Base-by-base conservation (phyloP, 768 basidiomycete genomes). In the Russula brevipes region DNA sequence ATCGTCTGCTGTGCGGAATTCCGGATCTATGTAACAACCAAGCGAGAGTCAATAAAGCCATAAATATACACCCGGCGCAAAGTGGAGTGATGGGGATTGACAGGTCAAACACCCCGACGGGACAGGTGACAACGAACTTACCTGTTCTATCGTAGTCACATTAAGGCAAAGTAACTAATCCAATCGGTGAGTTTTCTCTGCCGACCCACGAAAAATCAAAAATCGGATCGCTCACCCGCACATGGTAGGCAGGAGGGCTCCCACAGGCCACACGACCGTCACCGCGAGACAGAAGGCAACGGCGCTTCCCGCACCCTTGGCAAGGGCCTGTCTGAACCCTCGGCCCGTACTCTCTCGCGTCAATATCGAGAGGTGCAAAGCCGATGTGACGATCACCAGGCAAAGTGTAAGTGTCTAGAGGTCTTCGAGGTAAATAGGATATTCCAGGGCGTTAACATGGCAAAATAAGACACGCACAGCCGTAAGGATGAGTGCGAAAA, bases 121-220 rank as follows among this genome's bases (percentile, higher is more conserved):
- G 42, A 60, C 49, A 19, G 46, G 67, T 70, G 66, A 58, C 58
- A 52, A 68, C 61, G 59, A 64, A 59, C 63, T 45, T 73, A 89
- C 89, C 82, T 94, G 92, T 77, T 98, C 95, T 65, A 98, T 94
- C n/a, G 94, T 98, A 9, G 95, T 97, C 41, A 93, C 81, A 73
- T 96, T 95, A 66, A 94, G 78, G 38, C 94, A 72, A 57, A 96
- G 75, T 53, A 98, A 80, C 88, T 91, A 72, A 41, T 63, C 56
- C 36, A 49, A 31, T 60, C 47, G 47, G 66, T 64, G 39, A 67
- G 44, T 44, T 55, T 36, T 50, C 12, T 16, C 45, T 36, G 17
- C 42, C 60, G 54, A 38, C 51, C 39, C 54, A 49, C 24, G 49
- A 44, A 52, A 49, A 24, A 24, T 24, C 24, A 24, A 17, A 5